A percentile compares a stretch with the other conserved stretches of the same genome.
Conservation (phyloP, 805 yeast genomes). For the Wickerhamiella nectarea region DNA sequence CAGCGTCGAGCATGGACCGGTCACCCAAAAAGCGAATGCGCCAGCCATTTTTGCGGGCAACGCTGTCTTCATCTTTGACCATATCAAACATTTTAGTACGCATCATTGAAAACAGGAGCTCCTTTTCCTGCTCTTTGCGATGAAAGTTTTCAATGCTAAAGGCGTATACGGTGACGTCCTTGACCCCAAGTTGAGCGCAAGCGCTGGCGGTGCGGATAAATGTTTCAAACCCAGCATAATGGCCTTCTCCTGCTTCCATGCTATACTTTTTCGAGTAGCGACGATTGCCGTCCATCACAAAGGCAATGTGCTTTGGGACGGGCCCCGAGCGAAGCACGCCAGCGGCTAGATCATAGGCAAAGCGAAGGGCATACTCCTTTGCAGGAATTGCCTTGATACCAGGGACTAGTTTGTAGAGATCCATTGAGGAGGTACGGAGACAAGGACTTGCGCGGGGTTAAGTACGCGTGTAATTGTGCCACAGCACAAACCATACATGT, state of each 20-base stretch:
- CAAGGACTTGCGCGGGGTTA: neutral
- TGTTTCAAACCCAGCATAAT: constrained; percentile 68
- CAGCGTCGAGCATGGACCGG: constrained; percentile 48
- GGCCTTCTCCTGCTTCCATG: constrained; percentile 77
- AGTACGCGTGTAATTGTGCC: neutral
- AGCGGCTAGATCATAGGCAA: constrained; percentile 17
- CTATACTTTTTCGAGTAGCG: constrained; percentile 61
- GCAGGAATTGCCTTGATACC: constrained; percentile 15
- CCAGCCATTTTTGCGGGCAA: constrained; percentile 40
- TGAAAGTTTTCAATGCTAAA: constrained; percentile 93
- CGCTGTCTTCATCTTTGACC: constrained; percentile 14
- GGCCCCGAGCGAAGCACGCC: constrained; percentile 35
- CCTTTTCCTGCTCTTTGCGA: constrained; percentile 66
- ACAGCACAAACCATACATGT: no score
- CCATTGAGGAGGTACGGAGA: neutral
- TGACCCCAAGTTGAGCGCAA: constrained; percentile 65
- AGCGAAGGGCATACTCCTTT: constrained; percentile 16
- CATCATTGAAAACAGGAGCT: constrained; percentile 41
- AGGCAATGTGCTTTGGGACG: constrained; percentile 78
- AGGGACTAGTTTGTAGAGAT: neutral
- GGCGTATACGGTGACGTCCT: constrained; percentile 82
- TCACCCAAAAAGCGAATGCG: constrained; percentile 71
- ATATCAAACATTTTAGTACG: constrained; percentile 22
- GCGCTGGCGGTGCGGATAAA: constrained; percentile 56
- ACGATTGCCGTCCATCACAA: constrained; percentile 96